Evolutionary conservation across 257 asterid species (phyloP).

Genomic region (Plantago elongata): DNA sequence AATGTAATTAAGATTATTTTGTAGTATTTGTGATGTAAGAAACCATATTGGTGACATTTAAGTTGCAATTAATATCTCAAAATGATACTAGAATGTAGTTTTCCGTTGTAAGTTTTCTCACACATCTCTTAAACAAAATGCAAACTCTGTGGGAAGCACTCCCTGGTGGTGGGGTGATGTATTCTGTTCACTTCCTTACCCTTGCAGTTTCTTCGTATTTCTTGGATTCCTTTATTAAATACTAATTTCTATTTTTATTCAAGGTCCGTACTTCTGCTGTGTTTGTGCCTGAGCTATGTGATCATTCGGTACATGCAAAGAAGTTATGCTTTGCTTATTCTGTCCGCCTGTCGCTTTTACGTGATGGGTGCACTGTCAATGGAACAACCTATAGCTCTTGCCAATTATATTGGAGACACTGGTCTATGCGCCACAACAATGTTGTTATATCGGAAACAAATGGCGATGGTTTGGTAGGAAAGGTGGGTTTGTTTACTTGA

Average conservation of each 20-base stretch:
- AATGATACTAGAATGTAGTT: too few relatives aligned
- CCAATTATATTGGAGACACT: slow-evolving; percentile 79
- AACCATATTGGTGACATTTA: too few relatives aligned
- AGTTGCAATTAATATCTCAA: too few relatives aligned
- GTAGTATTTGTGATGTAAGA: too few relatives aligned
- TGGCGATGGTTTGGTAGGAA: slow-evolving; percentile 90
- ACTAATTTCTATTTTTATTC: slow-evolving; percentile 19
- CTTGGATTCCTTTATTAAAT: not conserved
- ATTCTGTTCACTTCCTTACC: too few relatives aligned
- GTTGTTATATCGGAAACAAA: slow-evolving; percentile 43
- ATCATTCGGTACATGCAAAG: slow-evolving; percentile 46
- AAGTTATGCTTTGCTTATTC: slow-evolving; percentile 72
- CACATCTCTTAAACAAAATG: too few relatives aligned
- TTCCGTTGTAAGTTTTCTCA: too few relatives aligned
- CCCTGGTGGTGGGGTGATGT: too few relatives aligned
- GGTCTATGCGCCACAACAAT: slow-evolving; percentile 63
- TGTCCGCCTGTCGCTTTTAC: slow-evolving; percentile 70
- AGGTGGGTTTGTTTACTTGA: slow-evolving; percentile 40
- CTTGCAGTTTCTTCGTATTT: not conserved
- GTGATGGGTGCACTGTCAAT: slow-evolving; percentile 65
- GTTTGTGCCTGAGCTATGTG: slow-evolving; percentile 72
- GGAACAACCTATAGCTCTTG: slow-evolving; percentile 62
- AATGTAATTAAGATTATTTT: too few relatives aligned
- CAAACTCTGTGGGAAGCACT: too few relatives aligned
- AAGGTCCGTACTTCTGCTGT: slow-evolving; percentile 95